A percentile compares a stretch with the other conserved stretches of the same genome.
Evolutionary conservation across 495 filamentous ascomycete genomes (phyloP).

Genomic region (Neurospora sp.): DNA sequence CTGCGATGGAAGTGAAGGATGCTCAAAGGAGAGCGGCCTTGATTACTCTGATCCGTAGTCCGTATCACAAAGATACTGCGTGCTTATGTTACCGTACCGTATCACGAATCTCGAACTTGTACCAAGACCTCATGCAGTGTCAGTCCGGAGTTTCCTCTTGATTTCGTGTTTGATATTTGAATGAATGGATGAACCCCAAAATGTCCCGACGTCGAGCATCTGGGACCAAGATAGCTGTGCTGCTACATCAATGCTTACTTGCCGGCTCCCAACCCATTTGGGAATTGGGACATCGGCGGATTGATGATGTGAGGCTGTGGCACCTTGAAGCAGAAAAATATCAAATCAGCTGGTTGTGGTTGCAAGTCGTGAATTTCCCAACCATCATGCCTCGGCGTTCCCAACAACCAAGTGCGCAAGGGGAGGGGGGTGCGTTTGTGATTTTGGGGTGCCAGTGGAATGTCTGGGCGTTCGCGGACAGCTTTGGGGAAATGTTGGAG

Average conservation of each 20-base stretch:
- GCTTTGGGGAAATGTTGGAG: constrained; percentile 12
- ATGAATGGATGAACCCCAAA: too few species aligned
- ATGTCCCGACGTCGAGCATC: too few species aligned
- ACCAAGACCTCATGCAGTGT: background rate
- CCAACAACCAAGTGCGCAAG: background rate
- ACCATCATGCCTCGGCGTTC: background rate
- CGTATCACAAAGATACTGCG: background rate
- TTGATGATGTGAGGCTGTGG: background rate
- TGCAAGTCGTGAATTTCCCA: background rate
- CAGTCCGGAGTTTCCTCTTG: too few species aligned
- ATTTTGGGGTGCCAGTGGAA: background rate
- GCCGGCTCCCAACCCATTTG: background rate
- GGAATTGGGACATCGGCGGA: background rate
- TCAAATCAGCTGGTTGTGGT: background rate
- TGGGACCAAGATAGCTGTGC: too few species aligned
- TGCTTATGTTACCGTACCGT: background rate
- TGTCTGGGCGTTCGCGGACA: constrained; percentile 3
- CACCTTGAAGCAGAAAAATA: background rate
- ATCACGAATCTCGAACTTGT: background rate
- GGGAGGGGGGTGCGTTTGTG: background rate
- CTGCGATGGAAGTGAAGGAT: constrained; percentile 8
- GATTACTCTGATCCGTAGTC: background rate
- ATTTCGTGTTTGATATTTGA: too few species aligned
- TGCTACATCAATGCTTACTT: background rate
- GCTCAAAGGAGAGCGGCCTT: constrained; percentile 2